These are phyloP conservation scores for Xerocomus amazonicus DNA, from an alignment of 1,284 basidiomycete genomes.

Conservation along the genomic window DNA sequence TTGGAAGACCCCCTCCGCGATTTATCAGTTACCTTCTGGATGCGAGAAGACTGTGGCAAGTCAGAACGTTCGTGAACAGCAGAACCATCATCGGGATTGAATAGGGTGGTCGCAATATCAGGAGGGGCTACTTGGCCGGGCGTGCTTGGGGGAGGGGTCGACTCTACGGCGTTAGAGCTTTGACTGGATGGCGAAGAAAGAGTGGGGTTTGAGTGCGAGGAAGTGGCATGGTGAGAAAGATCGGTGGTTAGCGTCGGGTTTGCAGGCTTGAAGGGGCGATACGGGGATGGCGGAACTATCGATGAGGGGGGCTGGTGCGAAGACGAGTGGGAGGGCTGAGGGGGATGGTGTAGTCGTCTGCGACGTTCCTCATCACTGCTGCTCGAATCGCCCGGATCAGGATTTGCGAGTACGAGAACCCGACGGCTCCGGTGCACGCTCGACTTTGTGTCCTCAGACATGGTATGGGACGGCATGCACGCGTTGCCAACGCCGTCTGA, in stretches of 20 bases:
- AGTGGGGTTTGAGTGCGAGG: conserved; percentile 42
- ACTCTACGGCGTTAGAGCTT: conserved; percentile 56
- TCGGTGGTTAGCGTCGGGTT: conserved; percentile 40
- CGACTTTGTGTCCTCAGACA: conserved; percentile 45
- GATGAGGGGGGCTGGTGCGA: conserved; percentile 22
- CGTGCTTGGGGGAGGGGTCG: conserved; percentile 63
- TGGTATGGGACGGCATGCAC: conserved; percentile 34
- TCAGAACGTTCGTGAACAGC: conserved; percentile 31
- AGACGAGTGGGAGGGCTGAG: conserved; percentile 28
- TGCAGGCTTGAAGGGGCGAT: conserved; percentile 22
- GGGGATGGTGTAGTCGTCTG: conserved; percentile 17
- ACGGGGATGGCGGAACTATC: conserved; percentile 24
- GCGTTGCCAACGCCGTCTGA: conserved; percentile 29
- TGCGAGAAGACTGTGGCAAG: conserved; percentile 28
- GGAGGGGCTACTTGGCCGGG: conserved; percentile 48
- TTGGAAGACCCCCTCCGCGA: conserved; percentile 29
- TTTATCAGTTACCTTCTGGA: conserved; percentile 29
- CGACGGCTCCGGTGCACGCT: conserved; percentile 31
- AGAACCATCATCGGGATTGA: conserved; percentile 36
- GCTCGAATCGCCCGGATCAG: conserved; percentile 47
- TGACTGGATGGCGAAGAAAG: conserved; percentile 65
- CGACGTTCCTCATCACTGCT: conserved; percentile 42
- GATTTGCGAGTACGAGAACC: conserved; percentile 58
- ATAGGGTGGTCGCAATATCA: conserved; percentile 39
- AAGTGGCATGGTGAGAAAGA: conserved; percentile 35